Conservation (phyloP, 768 basidiomycete species). For the Coprinellus micaceus region DNA sequence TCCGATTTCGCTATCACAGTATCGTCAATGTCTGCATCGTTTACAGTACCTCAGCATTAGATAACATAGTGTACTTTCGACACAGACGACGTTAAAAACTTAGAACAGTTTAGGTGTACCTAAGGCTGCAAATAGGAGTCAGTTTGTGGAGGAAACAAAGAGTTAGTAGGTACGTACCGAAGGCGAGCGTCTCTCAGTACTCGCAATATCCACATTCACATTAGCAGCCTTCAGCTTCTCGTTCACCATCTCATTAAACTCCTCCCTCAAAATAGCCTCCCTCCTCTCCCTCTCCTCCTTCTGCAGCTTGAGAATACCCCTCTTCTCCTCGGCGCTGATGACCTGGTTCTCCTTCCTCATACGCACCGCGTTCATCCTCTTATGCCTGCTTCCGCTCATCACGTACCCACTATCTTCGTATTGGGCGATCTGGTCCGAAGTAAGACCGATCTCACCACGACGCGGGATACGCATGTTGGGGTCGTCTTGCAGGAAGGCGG, state of each 20-base stretch:
- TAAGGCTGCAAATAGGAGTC: too few relatives aligned
- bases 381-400: conserved; percentile 93
- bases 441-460: conserved; percentile 96
- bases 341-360: conserved; percentile 99
- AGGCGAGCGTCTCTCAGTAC: neutral
- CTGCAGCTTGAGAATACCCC: conserved; percentile 92
- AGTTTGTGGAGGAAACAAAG: too few relatives aligned
- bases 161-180: neutral
- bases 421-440: conserved; percentile 79
- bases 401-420: conserved; percentile 93
- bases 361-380: conserved; percentile 97
- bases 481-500: conserved; percentile 87
- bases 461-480: conserved; percentile 88
- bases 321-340: conserved; percentile 97
- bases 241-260: conserved; percentile 80
- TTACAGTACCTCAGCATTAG: too few relatives aligned
- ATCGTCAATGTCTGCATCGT: too few relatives aligned
- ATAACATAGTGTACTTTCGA: too few relatives aligned
- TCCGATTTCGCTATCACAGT: too few relatives aligned
- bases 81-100: too few relatives aligned
- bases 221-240: conserved; percentile 60
- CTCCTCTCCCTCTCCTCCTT: conserved; percentile 90
- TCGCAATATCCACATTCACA: conserved; percentile 3
- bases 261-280: conserved; percentile 84
- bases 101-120: too few relatives aligned